Base-by-base conservation (phyloP, 2,329 filamentous ascomycete genomes). In the Exutisphaerella laricina region DNA sequence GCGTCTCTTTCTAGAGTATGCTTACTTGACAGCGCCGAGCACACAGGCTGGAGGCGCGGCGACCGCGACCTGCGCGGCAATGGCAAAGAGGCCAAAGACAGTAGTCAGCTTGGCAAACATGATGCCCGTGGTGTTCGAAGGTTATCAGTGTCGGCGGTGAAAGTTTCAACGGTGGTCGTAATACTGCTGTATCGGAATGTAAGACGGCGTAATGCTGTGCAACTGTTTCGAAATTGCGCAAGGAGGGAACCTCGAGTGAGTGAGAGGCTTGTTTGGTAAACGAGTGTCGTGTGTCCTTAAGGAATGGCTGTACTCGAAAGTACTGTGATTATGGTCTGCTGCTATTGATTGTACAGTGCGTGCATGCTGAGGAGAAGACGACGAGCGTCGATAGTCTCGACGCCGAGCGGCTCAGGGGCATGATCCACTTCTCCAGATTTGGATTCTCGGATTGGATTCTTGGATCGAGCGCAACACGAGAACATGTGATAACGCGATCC, bases 31-130 rank as follows among this genome's bases (percentile, higher is more conserved):
- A 26, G 70, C 72, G 30, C 62, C 64, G 32, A 77, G 62, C 33
- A 77, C 62, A 58, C 74, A 77, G 41, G 70, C 70, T 20, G 72
- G 72, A 33, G 73, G 68, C 20, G 65, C 55, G n/a, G 66, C 63
- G 43, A 65, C 62, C 45, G 64, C 64, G 45, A 69, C 59, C 42
- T 68, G 58, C 50, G 67, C 66, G 56, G 64, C 62, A 43, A 71
- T 58, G 26, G 69, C 67, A 55, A 74, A 59, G 44, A 74, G 54
- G 45, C 69, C 66, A 42, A 72, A 49, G 44, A 68, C 43, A 43
- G 71, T 46, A 48, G 66, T 58, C 28, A 66, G 63, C 58, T 70
- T 70, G 59, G 68, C 63, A 49, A 71, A 60, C 69, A 75, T 74
- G 40, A 50, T 63, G 60, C 40, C 41, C 29, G 40, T 45, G 32